A percentile compares a stretch with the other conserved stretches of the same genome.
Conservation (phyloP, 805 yeast genomes). For the Candida boleticola region DNA sequence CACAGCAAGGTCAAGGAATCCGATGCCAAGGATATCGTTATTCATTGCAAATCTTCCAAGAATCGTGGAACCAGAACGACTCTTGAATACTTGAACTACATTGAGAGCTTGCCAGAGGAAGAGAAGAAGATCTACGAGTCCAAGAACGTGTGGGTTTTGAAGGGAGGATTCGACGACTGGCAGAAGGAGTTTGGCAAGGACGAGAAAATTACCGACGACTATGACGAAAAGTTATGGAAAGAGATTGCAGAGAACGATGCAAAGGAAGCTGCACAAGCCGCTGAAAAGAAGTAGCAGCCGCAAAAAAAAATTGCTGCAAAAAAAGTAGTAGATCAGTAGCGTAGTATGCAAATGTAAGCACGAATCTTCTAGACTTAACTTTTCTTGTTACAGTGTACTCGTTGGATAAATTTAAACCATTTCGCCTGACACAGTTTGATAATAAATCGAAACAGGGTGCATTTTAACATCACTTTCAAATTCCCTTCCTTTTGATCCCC, state of each 20-base stretch:
- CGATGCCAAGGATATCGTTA: not conserved
- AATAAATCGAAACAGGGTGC: too few species aligned
- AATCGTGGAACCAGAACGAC: conserved; percentile 1
- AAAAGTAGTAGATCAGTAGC: too few species aligned
- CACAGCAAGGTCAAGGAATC: not conserved
- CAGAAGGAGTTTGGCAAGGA: conserved; percentile 3
- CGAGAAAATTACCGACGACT: not conserved
- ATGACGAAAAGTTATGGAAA: conserved; percentile 1
- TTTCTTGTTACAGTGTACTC: too few species aligned
- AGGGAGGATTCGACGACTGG: conserved; percentile 2
- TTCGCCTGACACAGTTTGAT: too few species aligned
- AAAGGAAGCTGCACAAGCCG: too few species aligned
- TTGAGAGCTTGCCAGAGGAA: not conserved
- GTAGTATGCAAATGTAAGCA: too few species aligned
- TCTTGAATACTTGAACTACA: not conserved
- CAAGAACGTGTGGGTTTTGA: conserved; percentile 1
- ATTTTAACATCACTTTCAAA: too few species aligned
- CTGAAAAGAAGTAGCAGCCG: too few species aligned
- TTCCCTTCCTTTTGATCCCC: too few species aligned
- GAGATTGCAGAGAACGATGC: not conserved
- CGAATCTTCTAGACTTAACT: too few species aligned
- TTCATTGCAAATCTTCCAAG: conserved; percentile 1
- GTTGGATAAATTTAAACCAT: too few species aligned
- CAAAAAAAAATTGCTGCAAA: too few species aligned
- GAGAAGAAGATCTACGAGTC: not conserved